phyloP scores from a whole-genome alignment of 2,329 filamentous ascomycete genomes.

The Lasiodiplodia gonubiensis region DNA sequence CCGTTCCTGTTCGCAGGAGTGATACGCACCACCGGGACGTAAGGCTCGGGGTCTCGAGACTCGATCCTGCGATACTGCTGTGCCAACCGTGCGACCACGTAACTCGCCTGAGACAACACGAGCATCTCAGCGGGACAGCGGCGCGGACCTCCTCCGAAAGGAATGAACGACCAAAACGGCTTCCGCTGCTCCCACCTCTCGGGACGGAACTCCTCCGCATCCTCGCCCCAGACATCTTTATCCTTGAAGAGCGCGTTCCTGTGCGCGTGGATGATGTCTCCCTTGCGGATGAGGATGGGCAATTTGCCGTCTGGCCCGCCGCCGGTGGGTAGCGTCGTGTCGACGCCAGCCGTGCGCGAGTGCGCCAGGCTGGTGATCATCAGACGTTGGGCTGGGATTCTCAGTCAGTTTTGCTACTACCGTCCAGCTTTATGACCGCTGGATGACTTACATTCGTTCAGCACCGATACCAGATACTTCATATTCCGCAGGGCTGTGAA shows the following conservation, averaged over 20 bases:
- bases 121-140: constrained; percentile 20
- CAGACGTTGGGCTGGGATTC: too few relatives aligned
- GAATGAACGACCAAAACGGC: constrained; percentile 42
- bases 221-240: constrained; percentile 50
- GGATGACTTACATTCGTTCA: too few relatives aligned
- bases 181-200: constrained; percentile 47
- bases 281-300: constrained; percentile 40
- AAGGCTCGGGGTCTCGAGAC: too few relatives aligned
- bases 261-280: constrained; percentile 35
- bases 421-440: too few relatives aligned
- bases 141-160: constrained; percentile 34
- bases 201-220: constrained; percentile 52
- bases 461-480: too few relatives aligned
- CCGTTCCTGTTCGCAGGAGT: too few relatives aligned
- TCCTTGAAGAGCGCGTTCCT: constrained; percentile 47
- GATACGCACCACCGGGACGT: too few relatives aligned
- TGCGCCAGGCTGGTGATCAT: too few relatives aligned
- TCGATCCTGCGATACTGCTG: neutral
- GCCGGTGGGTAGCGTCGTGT: constrained; percentile 41
- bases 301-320: constrained; percentile 36
- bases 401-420: too few relatives aligned
- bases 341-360: neutral
- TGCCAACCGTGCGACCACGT: constrained; percentile 12
- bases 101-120: constrained; percentile 14
- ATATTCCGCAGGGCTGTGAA: too few relatives aligned